Conservation (phyloP, 108 stramenopile genomes). For the Skeletonema grethae region DNA sequence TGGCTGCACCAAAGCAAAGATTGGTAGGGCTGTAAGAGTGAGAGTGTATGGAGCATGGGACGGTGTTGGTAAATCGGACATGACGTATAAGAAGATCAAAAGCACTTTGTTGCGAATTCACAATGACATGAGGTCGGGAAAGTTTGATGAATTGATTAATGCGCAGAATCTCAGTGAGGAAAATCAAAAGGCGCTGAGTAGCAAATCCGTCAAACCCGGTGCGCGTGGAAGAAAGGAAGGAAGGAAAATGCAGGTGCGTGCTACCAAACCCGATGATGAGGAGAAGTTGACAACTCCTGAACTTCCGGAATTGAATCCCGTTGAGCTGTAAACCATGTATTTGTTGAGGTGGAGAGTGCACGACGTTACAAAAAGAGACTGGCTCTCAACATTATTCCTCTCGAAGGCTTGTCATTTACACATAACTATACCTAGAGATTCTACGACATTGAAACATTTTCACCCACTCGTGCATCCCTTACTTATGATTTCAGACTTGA, state of each 20-base stretch:
- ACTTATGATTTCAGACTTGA: no score
- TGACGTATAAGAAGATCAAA: background rate
- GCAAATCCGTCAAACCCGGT: background rate
- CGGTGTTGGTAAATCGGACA: conserved; percentile 1
- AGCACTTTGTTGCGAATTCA: conserved; percentile 5
- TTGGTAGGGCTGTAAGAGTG: background rate
- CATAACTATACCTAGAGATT: no score
- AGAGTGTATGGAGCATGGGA: background rate
- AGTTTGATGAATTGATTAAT: background rate
- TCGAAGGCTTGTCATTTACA: no score
- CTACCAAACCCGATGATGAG: background rate
- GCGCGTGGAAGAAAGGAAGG: background rate
- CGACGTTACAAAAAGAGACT: no score
- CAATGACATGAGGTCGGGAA: background rate
- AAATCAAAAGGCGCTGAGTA: background rate
- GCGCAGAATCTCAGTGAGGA: background rate
- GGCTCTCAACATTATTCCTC: no score
- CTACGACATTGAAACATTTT: no score
- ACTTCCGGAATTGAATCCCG: background rate
- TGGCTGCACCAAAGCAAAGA: background rate
- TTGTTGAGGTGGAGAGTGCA: no score
- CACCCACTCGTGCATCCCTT: no score
- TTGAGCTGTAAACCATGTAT: background rate
- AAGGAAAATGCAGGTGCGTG: background rate
- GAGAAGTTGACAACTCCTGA: background rate